Evolutionary conservation across 2,329 filamentous ascomycete genomes (phyloP), one percentile per base, ranked within the genome.

Genomic region (Fonsecaea pugnacius): DNA sequence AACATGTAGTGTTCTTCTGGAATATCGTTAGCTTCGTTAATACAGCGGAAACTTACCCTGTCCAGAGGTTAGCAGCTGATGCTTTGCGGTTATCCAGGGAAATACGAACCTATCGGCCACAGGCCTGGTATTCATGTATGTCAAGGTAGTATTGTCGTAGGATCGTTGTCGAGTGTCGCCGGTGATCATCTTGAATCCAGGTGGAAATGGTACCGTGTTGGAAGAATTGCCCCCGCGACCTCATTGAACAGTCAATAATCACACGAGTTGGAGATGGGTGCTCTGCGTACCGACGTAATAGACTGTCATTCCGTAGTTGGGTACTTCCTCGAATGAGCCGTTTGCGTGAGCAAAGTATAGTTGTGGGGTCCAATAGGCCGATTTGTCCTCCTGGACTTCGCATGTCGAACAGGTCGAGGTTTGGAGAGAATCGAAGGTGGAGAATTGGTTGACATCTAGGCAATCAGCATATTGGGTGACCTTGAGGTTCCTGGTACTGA

Each of bases 31-130:
- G 68, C 73, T 48, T 69, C 66, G 85, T 97, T 88, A 66, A 98
- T 80, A 78, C 95, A 98, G 83, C 96, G 97, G 85, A 96, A 96
- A 8, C 94, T 91, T 36, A 86, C 84, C 54, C 85, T 80, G 43
- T 21, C 16, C 40, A 38, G 16, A 46, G 8, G 58, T 64, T 51
- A 64, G 58, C 30, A 55, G 27, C 16, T 9, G 35, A 18, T 35
- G 57, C 14, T 32, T n/a, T 78, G 93, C 97, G 36, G 18, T 46
- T 36, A 4, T 43, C 10, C 38, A 24, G 12, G 83, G 96, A 97
- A 85, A 96, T 96, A 6, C 93, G 91, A 27, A 86, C 84, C 54
- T 85, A 70, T 87, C 86, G 2, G 88, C 88, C 69, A 92, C 84
- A 0, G 89, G 85, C 51, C 64, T 77, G 87, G 69, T 86, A 84